Conservation (phyloP, 495 filamentous ascomycete species). For the Aspergillus incahuasiensis region DNA sequence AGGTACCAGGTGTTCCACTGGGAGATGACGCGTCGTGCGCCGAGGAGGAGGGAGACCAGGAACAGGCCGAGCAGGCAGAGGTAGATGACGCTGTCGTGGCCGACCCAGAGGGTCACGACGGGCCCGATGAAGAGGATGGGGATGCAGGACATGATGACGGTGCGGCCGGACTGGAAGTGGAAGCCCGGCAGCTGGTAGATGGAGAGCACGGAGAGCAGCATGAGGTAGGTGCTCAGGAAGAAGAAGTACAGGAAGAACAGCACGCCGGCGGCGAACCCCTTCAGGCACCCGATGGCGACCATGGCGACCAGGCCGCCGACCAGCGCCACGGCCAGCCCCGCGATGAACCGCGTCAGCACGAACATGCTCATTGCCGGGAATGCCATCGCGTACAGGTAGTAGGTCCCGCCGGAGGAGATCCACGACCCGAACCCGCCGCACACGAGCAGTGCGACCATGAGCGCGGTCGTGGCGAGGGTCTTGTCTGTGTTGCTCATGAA, state of each 20-base stretch:
- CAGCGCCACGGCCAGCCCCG: conserved; percentile 7
- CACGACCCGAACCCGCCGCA: conserved; percentile 18
- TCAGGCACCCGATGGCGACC: conserved; percentile 11
- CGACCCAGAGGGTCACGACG: conserved; percentile 15
- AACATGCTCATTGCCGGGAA: conserved; percentile 20
- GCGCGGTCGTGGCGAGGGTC: conserved; percentile 13
- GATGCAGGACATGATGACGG: conserved; percentile 14
- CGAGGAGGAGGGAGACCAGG: conserved; percentile 6
- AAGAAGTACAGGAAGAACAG: conserved; percentile 19
- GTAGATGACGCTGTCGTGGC: conserved; percentile 17
- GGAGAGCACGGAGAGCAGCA: conserved; percentile 9
- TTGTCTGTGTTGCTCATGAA: conserved; percentile 18
- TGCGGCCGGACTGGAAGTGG: conserved; percentile 15
- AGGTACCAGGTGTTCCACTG: conserved; percentile 19
- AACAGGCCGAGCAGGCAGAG: conserved; percentile 12
- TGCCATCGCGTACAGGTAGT: conserved; percentile 19
- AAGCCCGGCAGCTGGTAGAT: conserved; percentile 17
- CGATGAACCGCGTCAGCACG: conserved; percentile 16
- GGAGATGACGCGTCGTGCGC: conserved; percentile 11
- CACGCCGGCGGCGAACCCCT: conserved; percentile 12
- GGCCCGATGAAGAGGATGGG: conserved; percentile 16
- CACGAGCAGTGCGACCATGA: conserved; percentile 16
- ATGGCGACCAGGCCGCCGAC: conserved; percentile 12
- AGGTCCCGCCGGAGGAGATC: conserved; percentile 16
- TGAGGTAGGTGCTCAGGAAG: conserved; percentile 14